Evolutionary conservation across 2,329 filamentous ascomycete genomes (phyloP).

Genomic region (Cadophora sp.): DNA sequence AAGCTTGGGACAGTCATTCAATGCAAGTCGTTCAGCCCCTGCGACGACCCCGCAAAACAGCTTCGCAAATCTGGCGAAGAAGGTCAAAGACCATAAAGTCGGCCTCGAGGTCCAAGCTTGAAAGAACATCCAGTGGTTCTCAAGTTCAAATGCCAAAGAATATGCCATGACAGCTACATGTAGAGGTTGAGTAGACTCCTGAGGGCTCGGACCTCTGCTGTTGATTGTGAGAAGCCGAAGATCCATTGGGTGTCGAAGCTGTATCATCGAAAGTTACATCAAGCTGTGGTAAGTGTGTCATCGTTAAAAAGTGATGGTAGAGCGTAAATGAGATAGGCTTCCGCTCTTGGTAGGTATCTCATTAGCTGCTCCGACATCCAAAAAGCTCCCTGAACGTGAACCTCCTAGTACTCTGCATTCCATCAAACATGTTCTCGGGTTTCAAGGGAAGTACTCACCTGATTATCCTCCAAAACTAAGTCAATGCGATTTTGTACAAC

Average conservation of each 20-base stretch:
- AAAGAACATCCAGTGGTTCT: neutral
- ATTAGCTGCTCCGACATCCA: neutral
- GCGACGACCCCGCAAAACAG: neutral
- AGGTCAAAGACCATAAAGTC: neutral
- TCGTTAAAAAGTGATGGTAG: too few species aligned
- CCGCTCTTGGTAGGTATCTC: neutral
- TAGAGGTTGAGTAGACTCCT: neutral
- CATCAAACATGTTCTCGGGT: constrained; percentile 4
- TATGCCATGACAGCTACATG: neutral
- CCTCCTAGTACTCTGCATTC: neutral
- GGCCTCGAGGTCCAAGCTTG: neutral
- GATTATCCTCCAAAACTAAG: neutral
- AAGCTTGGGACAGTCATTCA: neutral
- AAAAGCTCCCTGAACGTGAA: neutral
- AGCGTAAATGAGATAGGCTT: neutral
- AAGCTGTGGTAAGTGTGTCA: neutral
- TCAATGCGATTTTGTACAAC: constrained; percentile 10
- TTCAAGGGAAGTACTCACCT: neutral
- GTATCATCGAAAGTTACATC: neutral
- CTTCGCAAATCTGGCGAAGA: neutral
- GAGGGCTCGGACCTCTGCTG: neutral
- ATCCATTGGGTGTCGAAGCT: neutral
- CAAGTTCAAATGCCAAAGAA: neutral
- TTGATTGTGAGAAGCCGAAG: neutral
- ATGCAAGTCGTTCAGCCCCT: neutral